Percentiles rank a stretch among this genome's conserved stretches.
These are phyloP conservation scores for Penicillium sp. DNA, from an alignment of 2,329 filamentous ascomycete species.

Conservation along the genomic window DNA sequence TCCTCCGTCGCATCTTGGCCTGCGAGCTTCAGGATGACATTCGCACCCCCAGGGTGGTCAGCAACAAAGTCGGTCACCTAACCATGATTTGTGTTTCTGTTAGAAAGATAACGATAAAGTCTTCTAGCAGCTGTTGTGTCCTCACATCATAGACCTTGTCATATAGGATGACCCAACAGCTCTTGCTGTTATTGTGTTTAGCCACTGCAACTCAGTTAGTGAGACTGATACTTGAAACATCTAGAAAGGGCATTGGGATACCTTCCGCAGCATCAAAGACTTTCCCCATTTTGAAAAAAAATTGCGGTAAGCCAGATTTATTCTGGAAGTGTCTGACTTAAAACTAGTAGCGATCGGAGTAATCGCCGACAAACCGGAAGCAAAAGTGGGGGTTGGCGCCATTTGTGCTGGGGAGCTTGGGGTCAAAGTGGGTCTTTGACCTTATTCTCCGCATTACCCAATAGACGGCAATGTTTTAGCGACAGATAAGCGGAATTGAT, in stretches of 20 bases:
- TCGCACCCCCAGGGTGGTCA: constrained; percentile 35
- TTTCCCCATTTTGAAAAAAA: constrained; percentile 6
- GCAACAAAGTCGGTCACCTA: constrained; percentile 2
- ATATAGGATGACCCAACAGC: constrained; percentile 10
- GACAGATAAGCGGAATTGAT: no score
- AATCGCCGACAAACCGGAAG: neutral
- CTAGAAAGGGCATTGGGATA: constrained; percentile 34
- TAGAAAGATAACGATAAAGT: neutral
- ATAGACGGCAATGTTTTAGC: neutral
- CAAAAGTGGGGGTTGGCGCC: neutral
- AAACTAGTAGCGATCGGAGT: neutral
- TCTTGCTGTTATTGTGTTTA: constrained; percentile 1
- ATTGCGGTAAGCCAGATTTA: neutral
- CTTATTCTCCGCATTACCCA: neutral
- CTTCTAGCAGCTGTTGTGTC: constrained; percentile 15
- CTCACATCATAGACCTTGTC: constrained; percentile 9
- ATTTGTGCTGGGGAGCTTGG: no score
- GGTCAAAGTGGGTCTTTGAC: neutral
- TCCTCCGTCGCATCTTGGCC: constrained; percentile 37
- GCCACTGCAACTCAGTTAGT: neutral
- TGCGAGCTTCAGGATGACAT: constrained; percentile 34
- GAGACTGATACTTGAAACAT: no score
- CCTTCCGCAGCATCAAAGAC: constrained; percentile 12
- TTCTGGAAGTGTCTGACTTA: neutral
- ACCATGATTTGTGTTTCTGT: neutral